phyloP scores from a whole-genome alignment of 2,329 filamentous ascomycete species.

The Botryotinia convoluta region DNA sequence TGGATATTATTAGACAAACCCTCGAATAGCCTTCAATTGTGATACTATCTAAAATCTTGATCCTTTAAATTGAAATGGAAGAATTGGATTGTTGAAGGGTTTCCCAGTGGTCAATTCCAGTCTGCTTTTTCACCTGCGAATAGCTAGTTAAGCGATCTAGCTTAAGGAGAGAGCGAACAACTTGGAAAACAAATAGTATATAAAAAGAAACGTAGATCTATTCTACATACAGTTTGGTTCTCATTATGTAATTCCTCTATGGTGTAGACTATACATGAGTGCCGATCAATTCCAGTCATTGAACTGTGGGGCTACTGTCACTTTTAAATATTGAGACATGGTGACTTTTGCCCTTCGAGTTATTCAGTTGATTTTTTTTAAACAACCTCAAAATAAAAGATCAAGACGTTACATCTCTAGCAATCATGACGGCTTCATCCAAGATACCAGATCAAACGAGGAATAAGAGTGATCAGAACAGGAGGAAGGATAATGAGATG shows the following conservation, averaged over 20 bases:
- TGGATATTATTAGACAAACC: no score
- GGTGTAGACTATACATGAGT: neutral
- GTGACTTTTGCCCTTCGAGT: neutral
- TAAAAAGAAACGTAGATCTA: neutral
- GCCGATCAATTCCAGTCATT: neutral
- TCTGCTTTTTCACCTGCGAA: no score
- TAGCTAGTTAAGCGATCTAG: no score
- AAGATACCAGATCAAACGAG: neutral
- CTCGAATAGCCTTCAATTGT: no score
- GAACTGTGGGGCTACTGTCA: neutral
- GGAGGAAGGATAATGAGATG: neutral
- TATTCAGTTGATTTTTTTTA: neutral
- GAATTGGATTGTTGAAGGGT: no score
- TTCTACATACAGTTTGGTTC: neutral
- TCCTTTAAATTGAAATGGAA: no score
- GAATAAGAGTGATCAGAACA: neutral
- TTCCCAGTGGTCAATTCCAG: no score
- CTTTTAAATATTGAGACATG: neutral
- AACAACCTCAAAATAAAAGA: neutral
- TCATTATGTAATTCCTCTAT: neutral
- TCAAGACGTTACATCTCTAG: neutral
- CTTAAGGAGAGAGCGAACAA: neutral
- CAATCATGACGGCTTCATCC: neutral
- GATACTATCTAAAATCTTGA: no score
- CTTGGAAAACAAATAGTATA: neutral